A percentile compares a stretch with the other conserved stretches of the same genome.
Conservation (phyloP, 2,329 filamentous ascomycete species). For the Rhinocladiella mackenziei region DNA sequence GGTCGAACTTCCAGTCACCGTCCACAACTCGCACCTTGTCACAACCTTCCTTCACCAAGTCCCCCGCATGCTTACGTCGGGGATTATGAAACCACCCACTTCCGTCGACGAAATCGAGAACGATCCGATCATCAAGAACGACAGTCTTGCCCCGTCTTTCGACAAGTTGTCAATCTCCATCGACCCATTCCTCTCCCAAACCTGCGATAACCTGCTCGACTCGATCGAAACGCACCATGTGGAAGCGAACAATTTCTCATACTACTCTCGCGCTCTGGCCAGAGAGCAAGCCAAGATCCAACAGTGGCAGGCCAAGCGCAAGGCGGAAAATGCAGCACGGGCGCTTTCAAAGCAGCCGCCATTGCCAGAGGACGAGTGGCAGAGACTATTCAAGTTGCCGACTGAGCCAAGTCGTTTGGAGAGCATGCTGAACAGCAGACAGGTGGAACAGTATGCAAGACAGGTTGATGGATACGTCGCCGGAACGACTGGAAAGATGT, state of each 20-base stretch:
- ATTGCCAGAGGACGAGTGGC: slow-evolving; percentile 96
- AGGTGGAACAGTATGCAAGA: slow-evolving; percentile 96
- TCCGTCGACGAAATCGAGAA: slow-evolving; percentile 74
- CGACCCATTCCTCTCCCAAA: slow-evolving; percentile 97
- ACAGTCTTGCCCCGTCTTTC: slow-evolving; percentile 78
- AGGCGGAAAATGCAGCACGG: slow-evolving; percentile 86
- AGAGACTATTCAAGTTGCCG: slow-evolving; percentile 95
- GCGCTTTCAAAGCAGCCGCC: slow-evolving; percentile 80
- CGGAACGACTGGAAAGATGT: slow-evolving; percentile 93
- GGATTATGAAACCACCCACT: slow-evolving; percentile 58
- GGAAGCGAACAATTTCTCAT: slow-evolving; percentile 98
- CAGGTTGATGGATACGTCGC: slow-evolving; percentile 96
- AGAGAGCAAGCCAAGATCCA: slow-evolving; percentile 96
- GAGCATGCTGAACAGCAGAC: slow-evolving; percentile 88
- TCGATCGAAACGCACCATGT: slow-evolving; percentile 98
- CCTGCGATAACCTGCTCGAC: slow-evolving; percentile 90
- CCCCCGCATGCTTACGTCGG: slow-evolving; percentile 55
- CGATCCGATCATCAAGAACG: slow-evolving; percentile 54
- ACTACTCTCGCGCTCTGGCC: slow-evolving; percentile 88
- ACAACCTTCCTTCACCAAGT: slow-evolving; percentile 94
- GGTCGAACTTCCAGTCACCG: slow-evolving; percentile 77
- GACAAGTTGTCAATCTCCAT: slow-evolving; percentile 88
- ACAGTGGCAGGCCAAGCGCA: slow-evolving; percentile 94
- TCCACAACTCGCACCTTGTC: slow-evolving; percentile 97
- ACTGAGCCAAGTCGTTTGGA: slow-evolving; percentile 90